Evolutionary conservation across 495 filamentous ascomycete genomes (phyloP), one percentile per base, ranked within the genome.

Genomic region (Aspergillus homomorphus): DNA sequence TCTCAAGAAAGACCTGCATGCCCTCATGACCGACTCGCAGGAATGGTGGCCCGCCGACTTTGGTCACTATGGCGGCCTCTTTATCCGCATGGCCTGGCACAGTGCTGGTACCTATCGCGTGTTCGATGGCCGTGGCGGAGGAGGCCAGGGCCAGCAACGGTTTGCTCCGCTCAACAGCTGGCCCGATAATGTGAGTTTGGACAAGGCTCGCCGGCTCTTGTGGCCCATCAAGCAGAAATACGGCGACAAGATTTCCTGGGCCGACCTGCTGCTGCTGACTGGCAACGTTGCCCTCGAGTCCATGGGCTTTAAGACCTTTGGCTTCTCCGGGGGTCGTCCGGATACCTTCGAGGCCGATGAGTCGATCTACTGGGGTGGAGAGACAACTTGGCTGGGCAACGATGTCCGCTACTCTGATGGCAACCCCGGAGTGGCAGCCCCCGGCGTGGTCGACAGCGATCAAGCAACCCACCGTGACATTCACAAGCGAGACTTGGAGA

Each of bases 171-270:
- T 90, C 64, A 90, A 90, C 84, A 86, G 83, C 77, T 90, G 87
- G 87, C 87, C 87, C 56, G 87, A 90, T 75, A 90, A 90, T 61
- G 86, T 84, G 59, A 83, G 77, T 63, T 80, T 90, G 50, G 87
- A 90, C 81, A 90, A 90, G 81, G 86, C 86, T 38, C 87, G 87
- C 53, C 86, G 87, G 59, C 81, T 90, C 57, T 71, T 90, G 53
- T 90, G 87, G 87, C 87, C 87, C 64, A 83, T 90, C 74, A 90
- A 90, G 77, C 85, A 89, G 64, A 90, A 90, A 79, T 90, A 90
- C 66, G 87, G 87, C 68, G 81, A 82, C 80, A 89, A 88, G 79
- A 86, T 90, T 68, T 90, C 87, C 4, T 90, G 87, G 87, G 84
- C 86, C 23, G 87, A 90, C 65, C 70, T 90, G 61, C 58, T 87